Conservation (phyloP, 768 basidiomycete species). For the Royoungia palumana region DNA sequence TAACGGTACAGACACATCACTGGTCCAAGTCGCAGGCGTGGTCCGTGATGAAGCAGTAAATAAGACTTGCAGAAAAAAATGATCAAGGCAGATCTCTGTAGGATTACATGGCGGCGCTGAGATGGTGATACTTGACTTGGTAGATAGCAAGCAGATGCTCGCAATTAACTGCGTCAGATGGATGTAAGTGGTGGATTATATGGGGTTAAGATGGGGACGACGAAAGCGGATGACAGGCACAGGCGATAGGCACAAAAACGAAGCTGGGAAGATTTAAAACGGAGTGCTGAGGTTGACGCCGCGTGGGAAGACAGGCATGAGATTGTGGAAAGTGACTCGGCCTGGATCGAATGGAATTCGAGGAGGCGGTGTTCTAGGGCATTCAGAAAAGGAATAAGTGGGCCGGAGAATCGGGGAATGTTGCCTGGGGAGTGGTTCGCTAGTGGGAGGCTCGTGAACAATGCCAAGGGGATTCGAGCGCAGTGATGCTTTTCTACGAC, state of each 20-base stretch:
- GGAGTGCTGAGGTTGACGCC: conserved; percentile 15
- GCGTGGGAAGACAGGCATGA: conserved; percentile 56
- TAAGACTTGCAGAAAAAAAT: conserved; percentile 18
- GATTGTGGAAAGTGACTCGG: conserved; percentile 51
- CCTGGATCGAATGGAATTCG: conserved; percentile 43
- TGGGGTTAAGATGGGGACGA: conserved; percentile 26
- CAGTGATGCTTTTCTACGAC: conserved; percentile 52
- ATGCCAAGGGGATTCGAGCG: conserved; percentile 46
- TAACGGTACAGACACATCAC: conserved; percentile 18
- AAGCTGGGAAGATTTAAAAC: conserved; percentile 4
- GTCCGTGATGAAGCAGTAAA: conserved; percentile 28
- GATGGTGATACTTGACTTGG: conserved; percentile 21
- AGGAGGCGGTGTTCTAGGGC: conserved; percentile 35
- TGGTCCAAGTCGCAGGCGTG: conserved; percentile 27
- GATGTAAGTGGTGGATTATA: conserved; percentile 27
- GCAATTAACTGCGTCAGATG: conserved; percentile 32
- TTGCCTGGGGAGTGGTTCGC: conserved; percentile 16
- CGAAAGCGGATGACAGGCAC: conserved; percentile 8
- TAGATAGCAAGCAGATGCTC: conserved; percentile 18
- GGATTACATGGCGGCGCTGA: conserved; percentile 29
- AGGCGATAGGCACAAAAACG: background rate
- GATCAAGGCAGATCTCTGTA: conserved; percentile 22
- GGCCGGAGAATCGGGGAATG: conserved; percentile 30
- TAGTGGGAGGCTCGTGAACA: conserved; percentile 15
- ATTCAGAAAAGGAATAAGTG: conserved; percentile 14